phyloP scores from a whole-genome alignment of 495 filamentous ascomycete species.

The Trichoderma asperelloides region DNA sequence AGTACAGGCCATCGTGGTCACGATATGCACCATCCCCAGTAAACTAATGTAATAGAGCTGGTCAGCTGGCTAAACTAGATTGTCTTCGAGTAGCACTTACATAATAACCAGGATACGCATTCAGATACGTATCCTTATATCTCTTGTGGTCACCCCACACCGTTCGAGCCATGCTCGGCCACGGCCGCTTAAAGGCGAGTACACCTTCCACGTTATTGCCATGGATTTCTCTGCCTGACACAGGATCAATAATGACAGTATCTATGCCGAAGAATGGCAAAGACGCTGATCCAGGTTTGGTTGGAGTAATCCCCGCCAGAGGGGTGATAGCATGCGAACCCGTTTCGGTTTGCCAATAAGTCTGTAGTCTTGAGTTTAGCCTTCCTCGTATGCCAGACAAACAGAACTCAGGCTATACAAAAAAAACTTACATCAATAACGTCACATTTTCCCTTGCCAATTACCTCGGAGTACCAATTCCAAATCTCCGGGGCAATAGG shows the following conservation, averaged over 20 bases:
- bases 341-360: conserved; percentile 99
- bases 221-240: conserved; percentile 84
- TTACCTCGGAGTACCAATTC: conserved; percentile 98
- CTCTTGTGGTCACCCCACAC: conserved; percentile 97
- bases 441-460: conserved; percentile 89
- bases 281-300: conserved; percentile 68
- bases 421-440: conserved; percentile 84
- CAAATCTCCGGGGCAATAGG: conserved; percentile 97
- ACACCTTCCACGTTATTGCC: conserved; percentile 98
- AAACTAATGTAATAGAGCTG: conserved; percentile 53
- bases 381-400: no score
- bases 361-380: conserved; percentile 44
- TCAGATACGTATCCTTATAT: conserved; percentile 98
- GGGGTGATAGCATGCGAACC: conserved; percentile 86
- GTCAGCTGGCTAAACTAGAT: conserved; percentile 12
- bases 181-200: conserved; percentile 93
- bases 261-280: conserved; percentile 96
- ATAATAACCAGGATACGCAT: conserved; percentile 97
- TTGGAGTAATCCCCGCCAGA: conserved; percentile 65
- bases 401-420: no score
- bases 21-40: conserved; percentile 95
- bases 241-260: conserved; percentile 93
- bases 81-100: conserved; percentile 43
- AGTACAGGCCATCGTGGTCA: conserved; percentile 98
- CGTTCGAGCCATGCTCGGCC: conserved; percentile 97